phyloP scores from a whole-genome alignment of 2,329 filamentous ascomycete genomes.

The Leptographium procerum region DNA sequence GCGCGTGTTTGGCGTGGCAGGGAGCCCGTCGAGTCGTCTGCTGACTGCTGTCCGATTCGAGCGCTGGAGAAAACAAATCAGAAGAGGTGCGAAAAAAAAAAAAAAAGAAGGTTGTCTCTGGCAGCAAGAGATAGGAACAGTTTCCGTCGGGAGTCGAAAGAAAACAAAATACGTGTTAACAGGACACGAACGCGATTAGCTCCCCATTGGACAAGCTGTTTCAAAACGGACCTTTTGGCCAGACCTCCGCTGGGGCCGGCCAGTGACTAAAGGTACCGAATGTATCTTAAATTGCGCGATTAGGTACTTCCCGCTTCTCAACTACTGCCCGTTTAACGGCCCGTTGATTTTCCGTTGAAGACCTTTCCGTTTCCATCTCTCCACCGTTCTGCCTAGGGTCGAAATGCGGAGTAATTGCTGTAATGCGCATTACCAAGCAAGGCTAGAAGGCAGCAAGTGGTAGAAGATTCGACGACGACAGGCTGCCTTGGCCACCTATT shows the following conservation, averaged over 20 bases:
- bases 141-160: background rate
- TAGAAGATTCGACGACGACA: constrained; percentile 7
- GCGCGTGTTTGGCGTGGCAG: background rate
- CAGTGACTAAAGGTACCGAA: no score
- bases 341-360: background rate
- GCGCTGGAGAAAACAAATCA: background rate
- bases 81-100: background rate
- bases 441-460: background rate
- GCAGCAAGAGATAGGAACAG: background rate
- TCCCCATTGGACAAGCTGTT: constrained; percentile 21
- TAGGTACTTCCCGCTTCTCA: background rate
- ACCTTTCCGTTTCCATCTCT: background rate
- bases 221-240: background rate
- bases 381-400: background rate
- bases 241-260: no score
- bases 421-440: constrained; percentile 10
- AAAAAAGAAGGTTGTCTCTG: background rate
- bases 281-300: no score
- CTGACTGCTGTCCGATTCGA: background rate
- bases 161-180: constrained; percentile 10
- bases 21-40: background rate
- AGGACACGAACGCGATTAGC: constrained; percentile 35
- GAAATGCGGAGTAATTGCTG: background rate
- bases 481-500: background rate
- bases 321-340: background rate